Conservation (phyloP, 2,329 filamentous ascomycete genomes). For the Pseudocercospora pini-densiflorae region DNA sequence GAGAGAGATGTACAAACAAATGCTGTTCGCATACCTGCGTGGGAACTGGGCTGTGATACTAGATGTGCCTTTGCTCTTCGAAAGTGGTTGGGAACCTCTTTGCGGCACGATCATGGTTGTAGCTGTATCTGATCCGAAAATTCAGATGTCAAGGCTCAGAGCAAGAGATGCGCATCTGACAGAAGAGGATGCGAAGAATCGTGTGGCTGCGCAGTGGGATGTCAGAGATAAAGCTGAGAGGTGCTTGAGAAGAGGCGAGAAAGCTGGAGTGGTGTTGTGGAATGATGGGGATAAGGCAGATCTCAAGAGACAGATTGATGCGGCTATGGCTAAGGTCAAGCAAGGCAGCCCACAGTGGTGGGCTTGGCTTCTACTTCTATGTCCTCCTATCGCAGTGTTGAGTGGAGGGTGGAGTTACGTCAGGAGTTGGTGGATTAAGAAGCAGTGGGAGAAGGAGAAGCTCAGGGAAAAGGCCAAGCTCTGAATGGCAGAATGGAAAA, state of each 20-base stretch:
- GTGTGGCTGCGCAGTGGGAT: constrained; percentile 85
- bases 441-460: constrained; percentile 68
- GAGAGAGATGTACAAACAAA: constrained; percentile 75
- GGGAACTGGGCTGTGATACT: constrained; percentile 90
- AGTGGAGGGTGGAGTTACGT: constrained; percentile 74
- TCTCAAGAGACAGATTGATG: constrained; percentile 68
- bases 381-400: constrained; percentile 73
- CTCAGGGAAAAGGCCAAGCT: constrained; percentile 63
- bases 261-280: constrained; percentile 80
- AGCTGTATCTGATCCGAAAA: constrained; percentile 74
- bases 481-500: constrained; percentile 37
- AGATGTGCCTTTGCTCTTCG: constrained; percentile 90
- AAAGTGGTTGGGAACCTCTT: constrained; percentile 81
- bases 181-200: constrained; percentile 83
- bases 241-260: constrained; percentile 66
- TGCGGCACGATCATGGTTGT: constrained; percentile 89
- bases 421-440: constrained; percentile 72
- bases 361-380: constrained; percentile 70
- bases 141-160: constrained; percentile 81
- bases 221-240: constrained; percentile 80
- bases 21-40: constrained; percentile 72
- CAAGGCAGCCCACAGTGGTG: constrained; percentile 77
- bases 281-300: constrained; percentile 80
- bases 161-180: constrained; percentile 77
- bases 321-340: constrained; percentile 67